phyloP scores from a whole-genome alignment of 2,329 filamentous ascomycete species.

The Cladophialophora psammophila region DNA sequence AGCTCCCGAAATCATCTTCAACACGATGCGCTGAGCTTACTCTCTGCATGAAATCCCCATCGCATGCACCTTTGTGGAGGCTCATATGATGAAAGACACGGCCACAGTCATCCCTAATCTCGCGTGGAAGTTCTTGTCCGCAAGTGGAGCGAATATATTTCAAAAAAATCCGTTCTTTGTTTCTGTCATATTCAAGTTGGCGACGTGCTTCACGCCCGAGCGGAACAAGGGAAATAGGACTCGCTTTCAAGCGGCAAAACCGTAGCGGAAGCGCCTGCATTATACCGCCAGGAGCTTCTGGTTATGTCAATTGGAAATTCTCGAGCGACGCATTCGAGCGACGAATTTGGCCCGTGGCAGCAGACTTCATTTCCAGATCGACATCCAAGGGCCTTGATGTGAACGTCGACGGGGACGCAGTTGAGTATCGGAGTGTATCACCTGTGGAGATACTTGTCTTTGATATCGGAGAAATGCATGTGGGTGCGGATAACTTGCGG shows the following conservation, averaged over 20 bases:
- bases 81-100: neutral
- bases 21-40: slow-evolving; percentile 2
- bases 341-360: neutral
- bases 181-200: slow-evolving; percentile 29
- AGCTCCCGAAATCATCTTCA: neutral
- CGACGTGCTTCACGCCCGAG: slow-evolving; percentile 2
- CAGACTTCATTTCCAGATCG: neutral
- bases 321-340: neutral
- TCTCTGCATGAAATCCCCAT: neutral
- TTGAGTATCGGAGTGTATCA: neutral
- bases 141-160: slow-evolving; percentile 27
- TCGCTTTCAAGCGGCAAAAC: neutral
- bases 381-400: neutral
- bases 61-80: neutral
- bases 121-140: slow-evolving; percentile 30
- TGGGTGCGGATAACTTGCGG: slow-evolving; percentile 13
- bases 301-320: neutral
- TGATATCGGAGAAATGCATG: slow-evolving; percentile 25
- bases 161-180: slow-evolving; percentile 18
- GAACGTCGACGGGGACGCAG: neutral
- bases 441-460: neutral
- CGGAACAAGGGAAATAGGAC: neutral
- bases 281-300: slow-evolving; percentile 3
- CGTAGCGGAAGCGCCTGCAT: slow-evolving; percentile 13
- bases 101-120: slow-evolving; percentile 22